These are phyloP conservation scores for Telopea speciosissima DNA, from an alignment of 177 flowering plant genomes.

Conservation along the genomic window DNA sequence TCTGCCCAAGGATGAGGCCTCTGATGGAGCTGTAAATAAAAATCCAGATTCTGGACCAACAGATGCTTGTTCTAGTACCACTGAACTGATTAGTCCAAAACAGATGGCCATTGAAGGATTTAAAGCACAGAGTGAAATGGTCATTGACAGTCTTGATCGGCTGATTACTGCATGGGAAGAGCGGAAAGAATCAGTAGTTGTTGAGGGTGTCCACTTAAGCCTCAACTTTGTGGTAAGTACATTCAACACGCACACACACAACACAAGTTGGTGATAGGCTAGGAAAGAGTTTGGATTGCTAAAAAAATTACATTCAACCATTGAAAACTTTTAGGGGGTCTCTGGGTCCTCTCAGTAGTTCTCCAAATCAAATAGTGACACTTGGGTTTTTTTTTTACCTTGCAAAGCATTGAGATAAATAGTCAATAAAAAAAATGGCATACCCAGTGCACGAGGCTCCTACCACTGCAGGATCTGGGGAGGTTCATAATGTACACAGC, in stretches of 20 bases:
- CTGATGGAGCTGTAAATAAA: slow-evolving; percentile 25
- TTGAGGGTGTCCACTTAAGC: slow-evolving; percentile 23
- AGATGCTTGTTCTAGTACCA: slow-evolving; percentile 20
- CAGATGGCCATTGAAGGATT: slow-evolving; percentile 60
- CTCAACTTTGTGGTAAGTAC: slow-evolving; percentile 22
- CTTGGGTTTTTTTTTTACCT: too few species aligned
- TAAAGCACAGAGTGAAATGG: slow-evolving; percentile 26
- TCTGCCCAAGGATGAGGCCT: slow-evolving; percentile 34
- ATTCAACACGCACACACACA: too few species aligned
- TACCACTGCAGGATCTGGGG: too few species aligned
- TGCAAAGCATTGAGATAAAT: neutral
- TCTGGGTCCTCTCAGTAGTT: too few species aligned
- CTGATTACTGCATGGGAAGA: slow-evolving; percentile 20
- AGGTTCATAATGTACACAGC: too few species aligned
- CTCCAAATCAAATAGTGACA: too few species aligned
- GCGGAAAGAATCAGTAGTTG: slow-evolving; percentile 18
- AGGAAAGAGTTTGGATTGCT: too few species aligned
- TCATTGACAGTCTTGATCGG: slow-evolving; percentile 21
- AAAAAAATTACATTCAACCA: too few species aligned
- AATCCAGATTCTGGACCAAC: slow-evolving; percentile 27
- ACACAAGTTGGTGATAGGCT: too few species aligned
- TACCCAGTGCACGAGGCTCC: too few species aligned
- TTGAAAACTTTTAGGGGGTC: too few species aligned
- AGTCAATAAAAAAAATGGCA: too few species aligned
- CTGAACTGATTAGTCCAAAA: slow-evolving; percentile 59